Base-by-base conservation (phyloP, 805 yeast genomes). In the Sungouiozyma intestinalis region DNA sequence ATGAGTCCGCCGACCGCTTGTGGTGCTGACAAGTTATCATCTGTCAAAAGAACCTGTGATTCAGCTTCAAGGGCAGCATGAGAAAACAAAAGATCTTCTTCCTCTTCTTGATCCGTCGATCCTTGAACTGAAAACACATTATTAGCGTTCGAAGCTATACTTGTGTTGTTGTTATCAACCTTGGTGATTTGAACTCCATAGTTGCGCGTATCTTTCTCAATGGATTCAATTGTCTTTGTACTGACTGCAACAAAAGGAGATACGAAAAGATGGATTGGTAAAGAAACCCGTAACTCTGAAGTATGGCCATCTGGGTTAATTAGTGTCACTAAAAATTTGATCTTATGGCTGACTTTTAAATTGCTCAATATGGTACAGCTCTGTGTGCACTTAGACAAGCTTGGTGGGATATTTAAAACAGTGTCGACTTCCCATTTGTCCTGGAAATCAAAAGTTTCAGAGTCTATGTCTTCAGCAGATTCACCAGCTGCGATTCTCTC, bases 281-380 rank as follows among this genome's bases (percentile, higher is more conserved):
- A 67, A 0, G 97, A 81, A 0, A 97, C 97, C 21, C 97, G 71
- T 38, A 92, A 68, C 61, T 90, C 97, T 1, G 96, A 86, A 3
- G 81, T 80, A 57, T 90, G 97, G 2, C 95, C 95, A 59, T 88
- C 97, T 0, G 94, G 83, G 58, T 90, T 90, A 38, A 78, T 64
- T 48, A 90, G 69, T 2, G 85, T 81, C 44, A 90, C 76, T 6
- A 75, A 78, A 58, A 90, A 86, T 54, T 85, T 82, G 42, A 92
- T 62, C 64, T 90, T 90, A 64, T 90, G 98, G 45, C 95, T 77
- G 14, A 92, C 87, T 59, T 85, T 85, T 46, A 86, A 72, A 55
- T 79, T 74, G 18, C 72, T 70, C 24, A 71, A 65, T 34, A 90
- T 70, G 45, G 77, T 82, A 55, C 88, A 83, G 62, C 92, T 97